Base-by-base conservation (phyloP, 345 rosid species). In the Noccaea caerulescens region DNA sequence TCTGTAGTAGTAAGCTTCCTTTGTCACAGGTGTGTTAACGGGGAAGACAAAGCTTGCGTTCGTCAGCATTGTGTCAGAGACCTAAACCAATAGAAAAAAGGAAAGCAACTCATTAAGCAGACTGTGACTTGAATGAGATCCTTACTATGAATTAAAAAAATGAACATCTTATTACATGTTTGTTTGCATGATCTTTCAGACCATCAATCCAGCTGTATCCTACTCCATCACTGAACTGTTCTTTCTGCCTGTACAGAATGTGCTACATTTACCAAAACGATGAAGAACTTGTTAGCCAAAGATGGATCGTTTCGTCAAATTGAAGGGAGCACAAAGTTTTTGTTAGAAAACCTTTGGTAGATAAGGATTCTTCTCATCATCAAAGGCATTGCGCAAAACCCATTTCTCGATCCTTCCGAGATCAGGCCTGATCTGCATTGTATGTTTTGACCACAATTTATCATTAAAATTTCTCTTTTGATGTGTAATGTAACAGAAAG, bases 141-240 rank as follows among this genome's bases (percentile, higher is more conserved):
- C 36, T 36, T 23, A 16, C 45, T 32, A 39, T 25, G 18, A 45
- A 36, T 20, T 39, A 5, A 34, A 32, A 5, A 34, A 73, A 57
- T 16, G 10, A 34, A 45, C 38, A 72, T 54, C 63, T 66, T 77
- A 80, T 72, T 72, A 73, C 96, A 45, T 86, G 91, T 60, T 74
- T 70, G 79, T 79, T 79, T 51, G 96, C 89, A 61, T 90, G 96
- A 63, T 87, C 96, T 77, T 84, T 87, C 63, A 90, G 53, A 63
- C 96, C 88, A 76, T 90, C 96, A 80, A 90, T 90, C 96, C 96
- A 89, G 36, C 91, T 84, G 69, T 89, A 87, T 11, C 96, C 96
- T 59, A 89, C 93, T 75, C 96, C 96, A 73, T 90, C 93, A 73
- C 96, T 87, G 84, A 87, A 90, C 68, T 90, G 96, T 78, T 90